Evolutionary conservation across 768 basidiomycete genomes (phyloP), one percentile per base, ranked within the genome.

Genomic region (Podaxis sp.): DNA sequence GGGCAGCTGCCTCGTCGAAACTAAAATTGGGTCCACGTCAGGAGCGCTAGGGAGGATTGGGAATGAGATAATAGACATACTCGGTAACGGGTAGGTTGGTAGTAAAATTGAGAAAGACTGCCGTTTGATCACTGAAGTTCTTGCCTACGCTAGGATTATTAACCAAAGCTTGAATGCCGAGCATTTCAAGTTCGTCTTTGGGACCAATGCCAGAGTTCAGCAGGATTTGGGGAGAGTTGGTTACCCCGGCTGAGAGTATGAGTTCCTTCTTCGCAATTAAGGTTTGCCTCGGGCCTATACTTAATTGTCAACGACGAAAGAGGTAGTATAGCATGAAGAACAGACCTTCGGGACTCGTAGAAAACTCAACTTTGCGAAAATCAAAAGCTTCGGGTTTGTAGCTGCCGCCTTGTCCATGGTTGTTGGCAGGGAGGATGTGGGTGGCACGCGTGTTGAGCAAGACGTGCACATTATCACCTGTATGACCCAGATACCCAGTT

Each of bases 191-290:
- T 28, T 60, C 41, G 11, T 52, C 61, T 1, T 57, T 17, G 44
- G 72, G 63, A 13, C 77, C 77, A 60, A 78, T 77, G n/a, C 76
- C 76, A 33, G 74, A 76, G 37, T 72, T 69, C 44, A 75, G 49
- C 13, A 77, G 67, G 26, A 77, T 68, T 30, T 67, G 66, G 8
- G 76, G 74, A 11, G 75, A 74, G 3, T 69, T 70, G 26, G 76
- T 64, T 6, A 71, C 57, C 0, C 77, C 77, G 7, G 75, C 75
- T 2, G 77, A 74, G 13, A 78, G 65, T 33, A 78, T 75, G 40
- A 78, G 68, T 65, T 78, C 77, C 20, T 73, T 73, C 12, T 26
- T 58, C 3, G 76, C 77, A 2, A 54, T 69, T 4, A 77, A 15
- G 1, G 41, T 44, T 17, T 17, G n/a, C 17, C 41, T 15, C 6